Percentiles rank a stretch among this genome's conserved stretches.
phyloP scores from a whole-genome alignment of 371 early-diverging fungal species.

The Funneliformis caledonium region DNA sequence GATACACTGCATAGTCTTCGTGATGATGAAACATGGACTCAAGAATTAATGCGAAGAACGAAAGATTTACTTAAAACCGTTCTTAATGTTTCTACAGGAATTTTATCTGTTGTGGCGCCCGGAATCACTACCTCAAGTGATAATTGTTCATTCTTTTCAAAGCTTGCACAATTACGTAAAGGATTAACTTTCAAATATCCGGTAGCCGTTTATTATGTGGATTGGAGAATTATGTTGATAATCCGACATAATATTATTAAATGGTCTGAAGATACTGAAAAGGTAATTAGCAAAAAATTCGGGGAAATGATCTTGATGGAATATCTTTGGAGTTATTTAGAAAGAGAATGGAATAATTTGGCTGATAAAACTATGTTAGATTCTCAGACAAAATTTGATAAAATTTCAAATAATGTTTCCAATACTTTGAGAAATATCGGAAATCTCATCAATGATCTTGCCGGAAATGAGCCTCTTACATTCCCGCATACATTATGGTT shows the following conservation, averaged over 20 bases:
- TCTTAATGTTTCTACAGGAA: background rate
- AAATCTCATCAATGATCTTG: background rate
- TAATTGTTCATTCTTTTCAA: too few species aligned
- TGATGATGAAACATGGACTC: background rate
- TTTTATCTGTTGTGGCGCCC: too few species aligned
- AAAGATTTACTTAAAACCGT: background rate
- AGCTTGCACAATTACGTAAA: background rate
- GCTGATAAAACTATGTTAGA: background rate
- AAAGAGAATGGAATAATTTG: too few species aligned
- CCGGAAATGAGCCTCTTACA: too few species aligned
- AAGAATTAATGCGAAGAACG: background rate
- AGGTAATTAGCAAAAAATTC: background rate
- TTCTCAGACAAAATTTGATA: background rate
- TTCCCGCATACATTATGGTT: background rate
- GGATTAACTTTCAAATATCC: conserved; percentile 5
- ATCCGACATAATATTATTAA: too few species aligned
- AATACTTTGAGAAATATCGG: background rate
- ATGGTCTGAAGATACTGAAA: too few species aligned
- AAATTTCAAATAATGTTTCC: too few species aligned
- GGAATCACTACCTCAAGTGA: background rate
- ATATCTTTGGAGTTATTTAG: background rate
- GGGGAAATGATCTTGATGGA: background rate
- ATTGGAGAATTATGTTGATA: conserved; percentile 11
- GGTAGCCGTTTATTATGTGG: background rate
- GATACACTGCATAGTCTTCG: conserved; percentile 8